Percentiles rank a stretch among this genome's conserved stretches.
Conservation (phyloP, 1,284 basidiomycete species). For the Schizopora paradoxa region DNA sequence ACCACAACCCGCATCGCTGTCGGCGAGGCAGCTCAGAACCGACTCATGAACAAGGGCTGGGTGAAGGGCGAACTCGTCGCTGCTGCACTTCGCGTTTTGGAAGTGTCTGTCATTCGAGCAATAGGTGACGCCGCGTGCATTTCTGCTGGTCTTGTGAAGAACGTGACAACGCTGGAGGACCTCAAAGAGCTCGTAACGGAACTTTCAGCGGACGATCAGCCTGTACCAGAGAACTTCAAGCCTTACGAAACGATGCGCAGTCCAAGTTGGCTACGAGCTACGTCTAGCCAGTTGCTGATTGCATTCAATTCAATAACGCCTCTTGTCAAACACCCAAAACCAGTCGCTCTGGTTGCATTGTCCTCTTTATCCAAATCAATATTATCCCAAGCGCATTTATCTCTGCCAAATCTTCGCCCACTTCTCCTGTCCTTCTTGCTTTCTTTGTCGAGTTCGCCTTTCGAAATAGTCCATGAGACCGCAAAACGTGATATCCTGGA, state of each 20-base stretch:
- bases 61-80: constrained; percentile 60
- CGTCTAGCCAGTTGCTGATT: constrained; percentile 65
- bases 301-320: constrained; percentile 57
- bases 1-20: constrained; percentile 64
- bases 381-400: constrained; percentile 47
- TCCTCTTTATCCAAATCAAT: constrained; percentile 50
- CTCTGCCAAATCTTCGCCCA: constrained; percentile 59
- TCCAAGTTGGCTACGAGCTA: constrained; percentile 55
- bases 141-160: constrained; percentile 51
- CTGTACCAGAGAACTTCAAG: too few species aligned
- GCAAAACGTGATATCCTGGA: constrained; percentile 44
- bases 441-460: constrained; percentile 50
- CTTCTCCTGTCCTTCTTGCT: constrained; percentile 68
- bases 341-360: constrained; percentile 54
- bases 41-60: constrained; percentile 47
- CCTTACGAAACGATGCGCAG: constrained; percentile 47
- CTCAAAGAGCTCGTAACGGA: constrained; percentile 35
- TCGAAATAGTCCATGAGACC: constrained; percentile 46
- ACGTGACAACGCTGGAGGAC: constrained; percentile 57
- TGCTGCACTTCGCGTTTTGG: constrained; percentile 51
- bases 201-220: constrained; percentile 14
- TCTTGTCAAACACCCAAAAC: constrained; percentile 60
- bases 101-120: constrained; percentile 48
- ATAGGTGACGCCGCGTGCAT: constrained; percentile 63
- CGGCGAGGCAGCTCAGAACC: constrained; percentile 30